These are phyloP conservation scores for Podaxis sp. DNA, from an alignment of 768 basidiomycete species.

Conservation along the genomic window DNA sequence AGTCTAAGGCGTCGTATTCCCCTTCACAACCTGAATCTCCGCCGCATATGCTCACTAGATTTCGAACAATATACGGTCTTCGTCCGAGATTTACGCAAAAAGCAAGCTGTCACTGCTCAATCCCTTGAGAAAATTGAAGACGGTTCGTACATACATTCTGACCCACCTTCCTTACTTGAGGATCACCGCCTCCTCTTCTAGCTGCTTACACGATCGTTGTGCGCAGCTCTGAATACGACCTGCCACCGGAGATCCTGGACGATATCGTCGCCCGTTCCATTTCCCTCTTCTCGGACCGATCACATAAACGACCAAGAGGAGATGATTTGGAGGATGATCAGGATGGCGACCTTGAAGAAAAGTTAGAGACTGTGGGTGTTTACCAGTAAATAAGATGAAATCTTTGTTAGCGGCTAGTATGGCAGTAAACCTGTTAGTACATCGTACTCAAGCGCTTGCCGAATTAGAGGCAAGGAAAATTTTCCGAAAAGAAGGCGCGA, in stretches of 20 bases:
- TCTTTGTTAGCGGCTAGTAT: background rate
- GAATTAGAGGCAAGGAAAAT: background rate
- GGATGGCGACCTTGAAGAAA: constrained; percentile 16
- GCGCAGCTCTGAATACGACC: constrained; percentile 68
- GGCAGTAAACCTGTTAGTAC: background rate
- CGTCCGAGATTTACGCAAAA: constrained; percentile 74
- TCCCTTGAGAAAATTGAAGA: constrained; percentile 96
- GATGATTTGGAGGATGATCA: constrained; percentile 2
- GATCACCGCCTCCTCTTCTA: constrained; percentile 22
- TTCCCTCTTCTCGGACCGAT: constrained; percentile 21
- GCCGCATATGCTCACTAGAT: constrained; percentile 30
- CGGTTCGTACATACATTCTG: constrained; percentile 42
- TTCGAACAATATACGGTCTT: constrained; percentile 75
- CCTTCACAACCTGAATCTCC: background rate
- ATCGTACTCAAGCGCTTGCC: background rate
- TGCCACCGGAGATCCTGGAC: constrained; percentile 63
- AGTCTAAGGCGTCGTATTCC: background rate
- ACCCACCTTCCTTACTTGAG: background rate
- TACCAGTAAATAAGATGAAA: background rate
- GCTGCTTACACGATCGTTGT: constrained; percentile 72
- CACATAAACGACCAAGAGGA: constrained; percentile 11
- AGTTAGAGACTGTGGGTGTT: too few relatives aligned
- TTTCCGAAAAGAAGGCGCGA: background rate
- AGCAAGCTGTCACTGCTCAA: constrained; percentile 79
- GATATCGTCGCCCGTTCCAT: constrained; percentile 57